Base-by-base conservation (phyloP, 2,329 filamentous ascomycete species). In the Phyllosticta capitalensis region DNA sequence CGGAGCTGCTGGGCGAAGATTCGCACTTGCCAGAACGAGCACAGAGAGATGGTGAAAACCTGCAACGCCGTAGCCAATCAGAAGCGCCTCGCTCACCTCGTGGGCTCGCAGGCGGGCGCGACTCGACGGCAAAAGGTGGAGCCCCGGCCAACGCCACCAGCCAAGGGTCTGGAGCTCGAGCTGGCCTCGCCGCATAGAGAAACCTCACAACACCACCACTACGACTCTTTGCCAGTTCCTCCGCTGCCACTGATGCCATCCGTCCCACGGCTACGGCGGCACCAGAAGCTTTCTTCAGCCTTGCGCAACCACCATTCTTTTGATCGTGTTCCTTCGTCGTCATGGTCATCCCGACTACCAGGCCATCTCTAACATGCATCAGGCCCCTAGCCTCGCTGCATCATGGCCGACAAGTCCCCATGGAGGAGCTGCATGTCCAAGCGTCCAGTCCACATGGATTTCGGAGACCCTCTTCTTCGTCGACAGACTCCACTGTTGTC, bases 1-100 rank as follows among this genome's bases (percentile, higher is more conserved):
- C 54, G 56, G 56, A 54, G 49, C 52, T 59, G 56, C 54, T 59
- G 51, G 56, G 24, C 56, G 30, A 28, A 53, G 52, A n/a, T 54
- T 24, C 17, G 45, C 38, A 45, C 22, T 56, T 45, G 54, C 21
- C 33, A 26, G 12, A 24, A 21, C 30, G 33, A 54, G 22, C 38
- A 5, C 38, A n/a, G 38, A 45, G 38, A n/a, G 38, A 45, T 45
- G 38, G 12, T n/a, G 38, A 45, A 45, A 45, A 45, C 14, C 38
- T 45, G 38, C 38, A n/a, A 9, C 14, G 52, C 55, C 30, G 9
- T 9, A n/a, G 24, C 56, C 51, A 59, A 59, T 59, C 52, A 54
- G 24, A 9, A 14, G 2, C 5, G 6, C 9, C 10, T 17, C 21
- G 10, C 9, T 9, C 21, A 24, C 22, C 49, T 28, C 52, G 52